Evolutionary conservation across 495 filamentous ascomycete genomes (phyloP).

Genomic region (Aspergillus steynii): DNA sequence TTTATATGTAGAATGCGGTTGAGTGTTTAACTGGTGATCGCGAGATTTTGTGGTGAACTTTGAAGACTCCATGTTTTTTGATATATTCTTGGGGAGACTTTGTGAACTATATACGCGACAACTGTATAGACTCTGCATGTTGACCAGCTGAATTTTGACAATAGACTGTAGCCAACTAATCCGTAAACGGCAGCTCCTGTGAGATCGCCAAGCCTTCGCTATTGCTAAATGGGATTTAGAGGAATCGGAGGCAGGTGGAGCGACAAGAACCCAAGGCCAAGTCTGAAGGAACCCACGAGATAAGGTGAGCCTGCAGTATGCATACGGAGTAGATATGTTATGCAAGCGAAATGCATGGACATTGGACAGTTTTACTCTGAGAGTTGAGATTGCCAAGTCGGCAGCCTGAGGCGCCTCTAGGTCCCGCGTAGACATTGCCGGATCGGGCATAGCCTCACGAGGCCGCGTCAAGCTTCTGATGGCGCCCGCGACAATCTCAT

Average conservation of each 20-base stretch:
- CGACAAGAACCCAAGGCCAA: neutral
- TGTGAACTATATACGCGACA: no score
- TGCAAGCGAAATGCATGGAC: no score
- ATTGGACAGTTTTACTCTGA: no score
- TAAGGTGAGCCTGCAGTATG: neutral
- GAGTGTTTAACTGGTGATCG: no score
- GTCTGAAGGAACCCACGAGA: neutral
- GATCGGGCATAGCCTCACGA: neutral
- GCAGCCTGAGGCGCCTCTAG: neutral
- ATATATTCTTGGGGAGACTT: no score
- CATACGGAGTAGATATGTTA: no score
- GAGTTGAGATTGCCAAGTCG: neutral
- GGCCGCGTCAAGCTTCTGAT: neutral
- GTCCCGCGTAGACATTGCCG: neutral
- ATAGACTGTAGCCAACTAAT: no score
- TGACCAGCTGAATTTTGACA: no score
- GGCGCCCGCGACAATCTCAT: neutral
- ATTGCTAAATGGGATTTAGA: neutral
- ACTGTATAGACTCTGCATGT: no score
- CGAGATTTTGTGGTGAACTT: no score
- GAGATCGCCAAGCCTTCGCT: neutral
- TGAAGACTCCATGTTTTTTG: no score
- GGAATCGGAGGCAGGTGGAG: neutral
- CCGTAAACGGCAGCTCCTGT: neutral
- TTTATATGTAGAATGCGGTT: no score